phyloP scores from a whole-genome alignment of 352 stramenopile species.

The Pythium grandisporangium region DNA sequence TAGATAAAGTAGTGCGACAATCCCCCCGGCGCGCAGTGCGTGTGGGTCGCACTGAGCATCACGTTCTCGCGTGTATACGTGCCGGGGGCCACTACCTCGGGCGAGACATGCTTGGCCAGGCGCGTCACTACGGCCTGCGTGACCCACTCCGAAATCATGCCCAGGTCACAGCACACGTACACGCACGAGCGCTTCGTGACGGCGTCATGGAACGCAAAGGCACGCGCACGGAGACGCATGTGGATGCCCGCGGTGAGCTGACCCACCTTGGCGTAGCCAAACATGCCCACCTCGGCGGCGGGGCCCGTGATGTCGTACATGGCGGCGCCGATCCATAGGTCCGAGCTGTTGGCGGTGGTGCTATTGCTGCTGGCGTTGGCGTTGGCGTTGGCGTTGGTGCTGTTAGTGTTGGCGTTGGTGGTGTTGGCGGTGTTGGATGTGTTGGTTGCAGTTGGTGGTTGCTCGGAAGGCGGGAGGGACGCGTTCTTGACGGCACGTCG shows the following conservation, averaged over 20 bases:
- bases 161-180: conserved; percentile 86
- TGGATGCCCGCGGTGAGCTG: conserved; percentile 80
- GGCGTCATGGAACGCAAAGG: conserved; percentile 63
- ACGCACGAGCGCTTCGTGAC: conserved; percentile 27
- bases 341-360: conserved; percentile 8
- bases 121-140: conserved; percentile 66
- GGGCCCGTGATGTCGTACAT: conserved; percentile 85
- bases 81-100: conserved; percentile 26
- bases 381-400: no score
- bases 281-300: conserved; percentile 79
- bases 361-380: no score
- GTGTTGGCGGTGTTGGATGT: no score
- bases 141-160: conserved; percentile 86
- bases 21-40: conserved; percentile 84
- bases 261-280: conserved; percentile 74
- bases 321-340: conserved; percentile 49
- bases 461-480: no score
- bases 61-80: conserved; percentile 71
- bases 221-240: conserved; percentile 75
- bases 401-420: no score
- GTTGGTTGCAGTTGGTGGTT: no score
- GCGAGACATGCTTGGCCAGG: conserved; percentile 34
- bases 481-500: no score
- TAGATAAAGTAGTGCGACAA: conserved; percentile 92
- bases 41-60: conserved; percentile 88